These are phyloP conservation scores for Yarrowia deformans DNA, from an alignment of 805 yeast genomes.

Conservation along the genomic window DNA sequence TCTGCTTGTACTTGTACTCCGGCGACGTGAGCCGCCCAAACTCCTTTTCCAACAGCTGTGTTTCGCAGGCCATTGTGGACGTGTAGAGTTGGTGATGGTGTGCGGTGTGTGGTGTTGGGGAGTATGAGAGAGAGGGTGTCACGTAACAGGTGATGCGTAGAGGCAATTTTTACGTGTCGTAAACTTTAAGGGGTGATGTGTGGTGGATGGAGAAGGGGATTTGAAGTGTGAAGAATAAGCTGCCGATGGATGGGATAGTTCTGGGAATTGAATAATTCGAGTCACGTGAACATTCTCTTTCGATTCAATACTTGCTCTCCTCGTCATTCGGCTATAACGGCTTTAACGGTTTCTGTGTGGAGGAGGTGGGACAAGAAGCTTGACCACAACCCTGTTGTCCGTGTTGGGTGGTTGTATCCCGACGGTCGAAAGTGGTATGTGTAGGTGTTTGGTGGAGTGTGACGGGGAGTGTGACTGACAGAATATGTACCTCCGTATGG, in stretches of 20 bases:
- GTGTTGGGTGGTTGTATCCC: too few species aligned
- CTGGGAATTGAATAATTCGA: too few species aligned
- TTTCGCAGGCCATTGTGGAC: constrained; percentile 31
- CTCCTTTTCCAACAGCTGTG: constrained; percentile 60
- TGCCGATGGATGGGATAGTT: too few species aligned
- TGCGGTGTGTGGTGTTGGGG: constrained; percentile 34
- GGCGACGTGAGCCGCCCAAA: constrained; percentile 72
- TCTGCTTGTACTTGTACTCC: constrained; percentile 69
- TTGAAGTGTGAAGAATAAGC: too few species aligned
- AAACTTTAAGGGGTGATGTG: constrained; percentile 10
- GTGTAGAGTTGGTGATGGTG: not conserved
- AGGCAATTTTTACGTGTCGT: constrained; percentile 37
- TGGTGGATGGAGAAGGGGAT: too few species aligned
- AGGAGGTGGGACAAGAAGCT: not conserved
- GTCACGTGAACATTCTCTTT: not conserved
- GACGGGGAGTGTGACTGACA: too few species aligned
- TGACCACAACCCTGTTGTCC: constrained; percentile 1
- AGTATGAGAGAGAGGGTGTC: not conserved
- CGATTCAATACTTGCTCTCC: too few species aligned
- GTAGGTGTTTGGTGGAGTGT: not conserved
- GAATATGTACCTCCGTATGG: too few species aligned
- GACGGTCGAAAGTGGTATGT: not conserved
- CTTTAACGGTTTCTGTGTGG: not conserved
- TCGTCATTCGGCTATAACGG: not conserved
- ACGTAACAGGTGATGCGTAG: constrained; percentile 23